A percentile compares a stretch with the other conserved stretches of the same genome.
Evolutionary conservation across 164 flowering plant genomes (phyloP).

Genomic region (Magnolia kwangsiensis): DNA sequence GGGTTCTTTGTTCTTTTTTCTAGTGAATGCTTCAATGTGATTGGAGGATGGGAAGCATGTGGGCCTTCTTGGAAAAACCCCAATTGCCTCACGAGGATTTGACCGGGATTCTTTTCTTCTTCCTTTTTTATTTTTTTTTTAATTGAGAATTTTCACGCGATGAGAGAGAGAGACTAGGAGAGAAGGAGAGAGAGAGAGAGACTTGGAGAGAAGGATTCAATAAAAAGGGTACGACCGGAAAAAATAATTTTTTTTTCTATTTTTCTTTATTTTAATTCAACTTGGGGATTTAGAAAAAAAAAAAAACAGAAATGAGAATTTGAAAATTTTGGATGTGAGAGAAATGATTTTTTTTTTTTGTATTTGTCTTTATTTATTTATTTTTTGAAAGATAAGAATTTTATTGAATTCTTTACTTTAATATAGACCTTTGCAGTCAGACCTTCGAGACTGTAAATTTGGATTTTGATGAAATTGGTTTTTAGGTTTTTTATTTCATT

Average conservation of each 20-base stretch:
- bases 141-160: background rate
- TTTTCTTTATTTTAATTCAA: background rate
- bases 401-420: too few relatives aligned
- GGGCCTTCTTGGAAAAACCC: background rate
- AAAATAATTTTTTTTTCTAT: background rate
- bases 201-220: background rate
- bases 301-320: background rate
- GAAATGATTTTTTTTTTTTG: too few relatives aligned
- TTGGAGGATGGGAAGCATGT: background rate
- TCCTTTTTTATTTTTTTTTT: background rate
- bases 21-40: background rate
- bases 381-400: too few relatives aligned
- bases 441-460: too few relatives aligned
- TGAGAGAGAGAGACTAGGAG: background rate
- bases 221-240: background rate
- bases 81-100: slow-evolving; percentile 1
- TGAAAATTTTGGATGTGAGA: background rate
- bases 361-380: background rate
- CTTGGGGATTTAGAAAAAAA: background rate
- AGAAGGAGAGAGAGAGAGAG: background rate
- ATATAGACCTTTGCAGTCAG: too few relatives aligned
- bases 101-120: background rate
- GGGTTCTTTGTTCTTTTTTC: too few relatives aligned
- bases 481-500: too few relatives aligned
- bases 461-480: too few relatives aligned